A percentile compares a stretch with the other conserved stretches of the same genome.
Conservation (phyloP, 2,329 filamentous ascomycete species). For the Alternaria incomplexa region DNA sequence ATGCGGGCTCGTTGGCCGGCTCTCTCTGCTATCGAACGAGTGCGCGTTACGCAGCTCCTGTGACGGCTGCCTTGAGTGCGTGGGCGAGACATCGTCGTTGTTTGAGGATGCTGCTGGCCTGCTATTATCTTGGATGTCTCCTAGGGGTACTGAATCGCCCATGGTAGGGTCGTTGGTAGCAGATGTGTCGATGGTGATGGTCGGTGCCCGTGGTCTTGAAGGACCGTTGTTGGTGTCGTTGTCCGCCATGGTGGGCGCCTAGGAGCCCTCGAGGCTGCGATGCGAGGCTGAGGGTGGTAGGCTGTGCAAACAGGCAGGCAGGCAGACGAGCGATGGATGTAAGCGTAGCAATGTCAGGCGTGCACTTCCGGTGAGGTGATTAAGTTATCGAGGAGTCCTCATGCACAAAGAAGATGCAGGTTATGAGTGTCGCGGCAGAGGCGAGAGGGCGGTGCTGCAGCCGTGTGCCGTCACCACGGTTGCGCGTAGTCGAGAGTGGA, state of each 20-base stretch:
- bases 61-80: constrained; percentile 33
- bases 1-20: constrained; percentile 69
- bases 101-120: constrained; percentile 29
- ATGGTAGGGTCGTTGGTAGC: constrained; percentile 47
- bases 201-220: constrained; percentile 53
- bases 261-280: constrained; percentile 11
- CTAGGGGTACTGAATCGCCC: constrained; percentile 43
- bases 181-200: constrained; percentile 61
- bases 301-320: constrained; percentile 12
- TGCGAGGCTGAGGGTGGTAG: constrained; percentile 3
- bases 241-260: constrained; percentile 37
- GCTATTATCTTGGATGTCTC: constrained; percentile 39
- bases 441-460: constrained; percentile 4
- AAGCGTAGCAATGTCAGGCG: constrained; percentile 35
- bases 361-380: constrained; percentile 35
- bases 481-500: background rate
- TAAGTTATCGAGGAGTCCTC: constrained; percentile 23
- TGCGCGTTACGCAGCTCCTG: constrained; percentile 61
- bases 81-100: constrained; percentile 35
- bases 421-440: constrained; percentile 10
- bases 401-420: constrained; percentile 26
- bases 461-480: background rate
- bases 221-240: constrained; percentile 39
- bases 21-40: constrained; percentile 70
- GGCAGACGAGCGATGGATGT: constrained; percentile 31